Conservation (phyloP, 2,329 filamentous ascomycete species). For the Epichloe brachyelytri region DNA sequence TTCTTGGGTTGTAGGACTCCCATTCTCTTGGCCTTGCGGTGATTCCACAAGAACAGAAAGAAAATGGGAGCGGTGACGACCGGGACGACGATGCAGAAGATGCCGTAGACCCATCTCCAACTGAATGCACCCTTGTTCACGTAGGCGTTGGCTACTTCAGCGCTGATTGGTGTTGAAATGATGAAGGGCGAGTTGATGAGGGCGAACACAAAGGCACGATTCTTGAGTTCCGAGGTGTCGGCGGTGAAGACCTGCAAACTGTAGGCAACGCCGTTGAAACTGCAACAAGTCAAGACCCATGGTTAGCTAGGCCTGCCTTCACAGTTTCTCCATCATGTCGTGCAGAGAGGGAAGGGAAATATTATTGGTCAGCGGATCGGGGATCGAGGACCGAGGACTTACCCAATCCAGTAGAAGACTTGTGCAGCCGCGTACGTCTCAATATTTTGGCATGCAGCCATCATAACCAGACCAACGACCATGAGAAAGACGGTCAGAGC, state of each 20-base stretch:
- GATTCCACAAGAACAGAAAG: constrained; percentile 38
- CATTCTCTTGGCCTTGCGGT: constrained; percentile 40
- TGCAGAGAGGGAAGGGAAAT: too few relatives aligned
- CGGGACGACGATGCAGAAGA: constrained; percentile 47
- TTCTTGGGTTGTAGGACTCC: not conserved
- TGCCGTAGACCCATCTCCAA: constrained; percentile 37
- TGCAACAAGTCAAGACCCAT: too few relatives aligned
- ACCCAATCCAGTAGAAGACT: constrained; percentile 48
- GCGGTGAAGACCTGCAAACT: constrained; percentile 52
- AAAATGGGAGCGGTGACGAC: constrained; percentile 40
- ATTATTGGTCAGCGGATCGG: too few relatives aligned
- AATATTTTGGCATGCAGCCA: constrained; percentile 39
- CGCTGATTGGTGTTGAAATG: constrained; percentile 28
- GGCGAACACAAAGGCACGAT: constrained; percentile 25
- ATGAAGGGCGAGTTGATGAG: constrained; percentile 30
- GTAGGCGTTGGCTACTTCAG: constrained; percentile 14
- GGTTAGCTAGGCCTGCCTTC: too few relatives aligned
- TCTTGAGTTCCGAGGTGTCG: constrained; percentile 37
- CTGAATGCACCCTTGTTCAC: constrained; percentile 8
- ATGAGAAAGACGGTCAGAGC: constrained; percentile 36
- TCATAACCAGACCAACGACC: constrained; percentile 40
- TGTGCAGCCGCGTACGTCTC: constrained; percentile 36
- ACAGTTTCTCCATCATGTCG: too few relatives aligned
- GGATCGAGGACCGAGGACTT: too few relatives aligned
- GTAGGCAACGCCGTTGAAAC: constrained; percentile 46